Conservation (phyloP, 345 rosid species). For the Linum trigynum region DNA sequence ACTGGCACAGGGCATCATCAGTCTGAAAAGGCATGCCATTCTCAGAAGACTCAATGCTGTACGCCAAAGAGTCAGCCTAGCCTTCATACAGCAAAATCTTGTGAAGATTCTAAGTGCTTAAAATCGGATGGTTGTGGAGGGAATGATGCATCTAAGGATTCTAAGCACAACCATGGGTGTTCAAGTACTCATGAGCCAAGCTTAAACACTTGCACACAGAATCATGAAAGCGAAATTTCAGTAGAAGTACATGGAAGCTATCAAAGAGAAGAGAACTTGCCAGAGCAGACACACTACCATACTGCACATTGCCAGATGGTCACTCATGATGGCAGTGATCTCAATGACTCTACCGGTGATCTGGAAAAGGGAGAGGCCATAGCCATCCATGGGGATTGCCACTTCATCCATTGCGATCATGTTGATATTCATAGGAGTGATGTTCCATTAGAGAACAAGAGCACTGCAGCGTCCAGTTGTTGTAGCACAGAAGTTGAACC, state of each 20-base stretch:
- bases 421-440: background rate
- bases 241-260: background rate
- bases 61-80: too few species aligned
- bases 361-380: background rate
- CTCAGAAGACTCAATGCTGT: too few species aligned
- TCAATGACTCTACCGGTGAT: too few species aligned
- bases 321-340: background rate
- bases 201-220: too few species aligned
- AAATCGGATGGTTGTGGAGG: too few species aligned
- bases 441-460: too few species aligned
- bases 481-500: background rate
- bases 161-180: too few species aligned
- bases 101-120: too few species aligned
- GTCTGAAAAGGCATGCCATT: background rate
- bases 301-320: background rate
- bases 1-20: background rate
- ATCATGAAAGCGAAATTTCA: background rate
- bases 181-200: too few species aligned
- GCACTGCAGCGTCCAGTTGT: background rate
- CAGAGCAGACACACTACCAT: background rate
- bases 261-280: background rate
- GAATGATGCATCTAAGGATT: too few species aligned
- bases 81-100: too few species aligned
- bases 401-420: background rate
- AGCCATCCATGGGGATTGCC: background rate